These are phyloP conservation scores for Geoglossum glabrum DNA, from an alignment of 495 filamentous ascomycete genomes.

Conservation along the genomic window DNA sequence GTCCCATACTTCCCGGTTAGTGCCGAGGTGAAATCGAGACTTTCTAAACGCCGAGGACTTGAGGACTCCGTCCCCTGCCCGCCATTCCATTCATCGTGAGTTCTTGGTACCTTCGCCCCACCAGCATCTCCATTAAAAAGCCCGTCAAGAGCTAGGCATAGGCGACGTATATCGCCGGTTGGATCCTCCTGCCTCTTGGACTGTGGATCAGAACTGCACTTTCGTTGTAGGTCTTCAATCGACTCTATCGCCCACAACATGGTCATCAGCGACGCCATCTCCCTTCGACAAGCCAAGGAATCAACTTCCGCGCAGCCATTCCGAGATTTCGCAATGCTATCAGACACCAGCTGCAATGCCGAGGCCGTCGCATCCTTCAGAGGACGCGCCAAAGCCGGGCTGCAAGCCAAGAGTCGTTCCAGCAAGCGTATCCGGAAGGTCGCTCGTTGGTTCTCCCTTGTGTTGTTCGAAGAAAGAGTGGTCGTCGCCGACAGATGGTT, in stretches of 20 bases:
- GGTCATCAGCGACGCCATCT: conserved; percentile 27
- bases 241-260: conserved; percentile 28
- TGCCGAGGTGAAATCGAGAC: not conserved
- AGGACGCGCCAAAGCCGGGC: conserved; percentile 80
- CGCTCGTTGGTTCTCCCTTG: conserved; percentile 18
- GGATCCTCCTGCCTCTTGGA: not conserved
- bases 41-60: not conserved
- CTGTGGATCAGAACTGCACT: not conserved
- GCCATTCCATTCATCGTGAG: not conserved
- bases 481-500: conserved; percentile 20
- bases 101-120: not conserved
- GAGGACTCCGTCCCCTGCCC: not conserved
- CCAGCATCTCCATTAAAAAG: not conserved
- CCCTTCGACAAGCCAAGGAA: conserved; percentile 17
- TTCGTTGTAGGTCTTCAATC: conserved; percentile 7
- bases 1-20: not conserved
- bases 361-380: conserved; percentile 76
- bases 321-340: conserved; percentile 7
- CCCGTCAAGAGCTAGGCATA: not conserved
- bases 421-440: conserved; percentile 31
- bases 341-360: conserved; percentile 45
- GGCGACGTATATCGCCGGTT: not conserved
- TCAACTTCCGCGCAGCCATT: conserved; percentile 1
- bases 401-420: conserved; percentile 48
- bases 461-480: conserved; percentile 15